Percentiles rank a stretch among this genome's conserved stretches.
Evolutionary conservation across 306 rosid species (phyloP).

Genomic region (cucumber (Cucumis sativus)): DNA sequence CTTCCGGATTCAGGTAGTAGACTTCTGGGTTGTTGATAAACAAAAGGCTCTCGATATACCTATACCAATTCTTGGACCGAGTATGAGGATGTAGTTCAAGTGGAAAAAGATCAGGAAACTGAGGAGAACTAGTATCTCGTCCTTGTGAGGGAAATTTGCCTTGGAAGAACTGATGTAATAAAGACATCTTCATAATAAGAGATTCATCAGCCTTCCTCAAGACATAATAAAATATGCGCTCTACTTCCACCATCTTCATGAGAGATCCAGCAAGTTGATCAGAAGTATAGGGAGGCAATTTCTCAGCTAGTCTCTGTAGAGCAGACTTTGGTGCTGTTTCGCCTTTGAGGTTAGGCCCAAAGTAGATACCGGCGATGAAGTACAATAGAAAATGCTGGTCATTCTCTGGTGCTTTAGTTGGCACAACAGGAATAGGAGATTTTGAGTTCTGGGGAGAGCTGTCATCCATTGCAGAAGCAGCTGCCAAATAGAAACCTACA

Average conservation of each 20-base stretch:
- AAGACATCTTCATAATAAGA: neutral
- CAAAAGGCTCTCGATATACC: neutral
- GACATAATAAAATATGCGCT: neutral
- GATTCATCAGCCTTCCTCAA: conserved; percentile 7
- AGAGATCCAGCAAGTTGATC: conserved; percentile 5
- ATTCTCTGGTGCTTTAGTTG: neutral
- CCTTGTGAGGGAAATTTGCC: neutral
- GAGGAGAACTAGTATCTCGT: neutral
- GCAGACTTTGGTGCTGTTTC: neutral
- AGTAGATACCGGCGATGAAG: neutral
- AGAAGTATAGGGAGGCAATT: neutral
- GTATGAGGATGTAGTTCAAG: neutral
- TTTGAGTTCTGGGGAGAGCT: neutral
- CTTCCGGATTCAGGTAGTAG: conserved; percentile 20
- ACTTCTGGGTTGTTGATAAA: neutral
- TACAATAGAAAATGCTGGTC: conserved; percentile 6
- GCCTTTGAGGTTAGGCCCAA: conserved; percentile 2
- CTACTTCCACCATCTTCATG: conserved; percentile 3
- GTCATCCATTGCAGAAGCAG: neutral
- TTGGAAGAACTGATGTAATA: neutral
- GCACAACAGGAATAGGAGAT: neutral
- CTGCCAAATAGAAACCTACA: neutral
- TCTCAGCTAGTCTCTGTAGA: conserved; percentile 1
- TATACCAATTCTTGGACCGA: neutral
- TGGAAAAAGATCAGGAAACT: conserved; percentile 3